Percentiles rank a stretch among this genome's conserved stretches.
phyloP scores from a whole-genome alignment of 306 rosid genomes.

The Begonia masoniana region DNA sequence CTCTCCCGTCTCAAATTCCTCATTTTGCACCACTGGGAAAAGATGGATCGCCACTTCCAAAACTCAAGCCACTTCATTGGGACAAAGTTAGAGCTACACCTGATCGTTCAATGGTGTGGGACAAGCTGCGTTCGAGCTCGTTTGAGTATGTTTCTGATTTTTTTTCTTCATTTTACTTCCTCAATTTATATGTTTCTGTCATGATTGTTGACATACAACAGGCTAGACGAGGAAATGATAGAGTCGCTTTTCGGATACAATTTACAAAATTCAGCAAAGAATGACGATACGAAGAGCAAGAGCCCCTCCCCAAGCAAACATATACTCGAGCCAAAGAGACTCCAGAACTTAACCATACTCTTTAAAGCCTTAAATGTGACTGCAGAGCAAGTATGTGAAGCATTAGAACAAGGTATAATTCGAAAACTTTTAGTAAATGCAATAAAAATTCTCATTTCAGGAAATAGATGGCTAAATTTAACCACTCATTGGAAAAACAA shows the following conservation, averaged over 20 bases:
- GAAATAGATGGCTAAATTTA: background rate
- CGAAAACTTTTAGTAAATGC: background rate
- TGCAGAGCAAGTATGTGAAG: conserved; percentile 60
- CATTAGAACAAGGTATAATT: conserved; percentile 65
- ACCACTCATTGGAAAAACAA: background rate
- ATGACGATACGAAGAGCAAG: conserved; percentile 71
- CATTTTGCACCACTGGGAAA: conserved; percentile 54
- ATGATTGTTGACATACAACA: conserved; percentile 24
- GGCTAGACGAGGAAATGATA: conserved; percentile 97
- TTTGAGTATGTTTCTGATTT: conserved; percentile 62
- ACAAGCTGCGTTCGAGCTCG: conserved; percentile 79
- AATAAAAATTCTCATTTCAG: background rate
- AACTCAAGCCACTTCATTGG: conserved; percentile 98
- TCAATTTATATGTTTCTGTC: background rate
- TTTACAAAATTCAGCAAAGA: conserved; percentile 54
- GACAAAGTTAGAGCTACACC: conserved; percentile 96
- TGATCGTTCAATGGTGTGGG: conserved; percentile 91
- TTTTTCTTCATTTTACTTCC: background rate
- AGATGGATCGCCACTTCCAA: conserved; percentile 71
- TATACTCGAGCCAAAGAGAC: conserved; percentile 88
- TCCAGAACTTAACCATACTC: conserved; percentile 91
- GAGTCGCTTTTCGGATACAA: conserved; percentile 96
- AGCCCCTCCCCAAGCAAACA: conserved; percentile 90
- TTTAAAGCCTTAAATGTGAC: conserved; percentile 77
- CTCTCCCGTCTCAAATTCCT: conserved; percentile 63